Base-by-base conservation (phyloP, 257 asterid species). In the Thymus mandschuricus region DNA sequence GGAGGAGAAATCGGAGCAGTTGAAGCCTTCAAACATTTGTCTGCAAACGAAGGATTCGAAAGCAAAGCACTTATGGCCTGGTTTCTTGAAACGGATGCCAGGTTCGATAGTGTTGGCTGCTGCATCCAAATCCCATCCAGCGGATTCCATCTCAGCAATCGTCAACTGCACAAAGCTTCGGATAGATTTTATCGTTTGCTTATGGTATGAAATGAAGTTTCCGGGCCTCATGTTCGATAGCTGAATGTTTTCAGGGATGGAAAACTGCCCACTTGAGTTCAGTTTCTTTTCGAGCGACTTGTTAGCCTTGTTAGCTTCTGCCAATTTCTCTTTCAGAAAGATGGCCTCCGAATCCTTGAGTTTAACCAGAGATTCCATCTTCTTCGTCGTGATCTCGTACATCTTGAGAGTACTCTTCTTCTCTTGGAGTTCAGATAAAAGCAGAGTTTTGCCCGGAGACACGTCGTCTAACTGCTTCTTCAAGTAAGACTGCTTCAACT, bases 21-120 rank as follows among this genome's bases (percentile, higher is more conserved):
- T 60, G 80, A 92, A 92, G 28, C 87, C 86, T 31, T 86, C 92
- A 3, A 92, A 85, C 95, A 90, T 92, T 49, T 81, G 82, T 13
- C 57, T 75, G 82, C 91, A 82, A 2, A 88, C 85, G 15, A 84
- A 90, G 3, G 97, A 85, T 31, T 92, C 98, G 31, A 92, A 86
- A 1, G 94, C 95, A 35, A 75, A 89, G 51, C 87, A 83, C 59
- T 49, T 81, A 66, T 89, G 86, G 68, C 72, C 86, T 3, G 70
- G 76, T 35, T 86, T 77, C 85, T 74, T 79, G 70, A 81, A 90
- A 40, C 80, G 72, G 55, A 79, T 72, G 3, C 76, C 87, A 0
- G 96, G 91, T 55, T 78, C 81, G 15, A 92, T 84, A 2, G 90
- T 64, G 62, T 69, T 69, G 28, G 86, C 97, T 0, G 91, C 97